Conservation (phyloP, 2,329 filamentous ascomycete genomes). For the Cadophora malorum region DNA sequence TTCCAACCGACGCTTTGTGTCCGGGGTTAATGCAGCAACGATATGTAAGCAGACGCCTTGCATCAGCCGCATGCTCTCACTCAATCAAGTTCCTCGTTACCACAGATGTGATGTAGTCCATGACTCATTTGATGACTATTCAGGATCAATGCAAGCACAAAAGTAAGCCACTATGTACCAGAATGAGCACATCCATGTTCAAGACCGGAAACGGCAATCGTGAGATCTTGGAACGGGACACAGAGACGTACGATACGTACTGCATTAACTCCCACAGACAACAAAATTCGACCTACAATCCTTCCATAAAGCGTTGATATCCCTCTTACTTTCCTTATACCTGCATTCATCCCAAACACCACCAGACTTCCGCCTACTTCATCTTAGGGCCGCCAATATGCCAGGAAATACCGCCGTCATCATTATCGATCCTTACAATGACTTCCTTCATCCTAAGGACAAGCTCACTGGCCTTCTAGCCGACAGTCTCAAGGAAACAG, state of each 20-base stretch:
- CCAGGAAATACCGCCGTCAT: constrained; percentile 35
- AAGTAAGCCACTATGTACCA: neutral
- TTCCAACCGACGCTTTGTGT: too few species aligned
- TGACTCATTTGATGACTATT: neutral
- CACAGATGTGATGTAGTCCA: neutral
- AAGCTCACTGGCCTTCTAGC: constrained; percentile 40
- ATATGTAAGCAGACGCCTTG: neutral
- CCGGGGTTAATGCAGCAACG: constrained; percentile 9
- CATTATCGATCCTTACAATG: constrained; percentile 42
- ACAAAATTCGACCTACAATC: neutral
- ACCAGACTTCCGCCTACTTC: neutral
- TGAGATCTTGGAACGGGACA: neutral
- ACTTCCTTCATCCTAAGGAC: constrained; percentile 40
- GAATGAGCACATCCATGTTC: neutral
- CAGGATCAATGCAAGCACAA: neutral
- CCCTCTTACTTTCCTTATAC: neutral
- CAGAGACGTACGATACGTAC: neutral
- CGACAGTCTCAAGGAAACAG: constrained; percentile 41
- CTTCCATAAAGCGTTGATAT: neutral
- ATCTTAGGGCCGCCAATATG: neutral
- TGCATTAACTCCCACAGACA: constrained; percentile 3
- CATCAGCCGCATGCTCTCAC: neutral
- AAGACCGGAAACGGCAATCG: neutral
- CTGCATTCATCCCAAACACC: neutral
- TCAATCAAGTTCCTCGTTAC: neutral